Percentiles rank a stretch among this genome's conserved stretches.
Conservation (phyloP, 345 rosid species). For the Xanthoceras sorbifolium region DNA sequence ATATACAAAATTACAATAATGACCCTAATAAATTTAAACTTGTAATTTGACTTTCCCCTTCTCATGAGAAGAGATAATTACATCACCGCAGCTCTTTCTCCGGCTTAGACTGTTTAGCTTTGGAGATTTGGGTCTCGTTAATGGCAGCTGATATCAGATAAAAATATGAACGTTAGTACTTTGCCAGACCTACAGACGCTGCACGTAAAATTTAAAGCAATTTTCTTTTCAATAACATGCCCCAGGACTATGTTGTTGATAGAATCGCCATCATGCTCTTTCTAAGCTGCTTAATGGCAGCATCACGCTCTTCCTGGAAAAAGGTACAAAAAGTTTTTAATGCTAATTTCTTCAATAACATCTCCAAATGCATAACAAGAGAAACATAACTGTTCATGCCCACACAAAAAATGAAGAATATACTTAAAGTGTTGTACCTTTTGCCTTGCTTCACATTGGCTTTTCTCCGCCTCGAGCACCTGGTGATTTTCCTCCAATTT, state of each 20-base stretch:
- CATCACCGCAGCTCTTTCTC: constrained; percentile 88
- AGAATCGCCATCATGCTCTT: constrained; percentile 74
- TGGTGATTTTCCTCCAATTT: constrained; percentile 83
- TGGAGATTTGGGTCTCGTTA: constrained; percentile 60
- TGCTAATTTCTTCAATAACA: not conserved
- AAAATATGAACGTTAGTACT: constrained; percentile 11
- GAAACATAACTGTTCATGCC: not conserved
- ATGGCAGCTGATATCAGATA: constrained; percentile 60
- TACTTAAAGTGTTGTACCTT: constrained; percentile 69
- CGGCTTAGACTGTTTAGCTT: constrained; percentile 41
- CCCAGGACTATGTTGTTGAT: not conserved
- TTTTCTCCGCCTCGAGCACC: constrained; percentile 79
- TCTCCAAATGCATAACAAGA: not conserved
- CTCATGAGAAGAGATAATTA: constrained; percentile 43
- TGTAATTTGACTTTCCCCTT: constrained; percentile 55
- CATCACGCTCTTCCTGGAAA: constrained; percentile 93
- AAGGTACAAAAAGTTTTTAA: not conserved
- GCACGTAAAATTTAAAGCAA: not conserved
- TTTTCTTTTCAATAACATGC: not conserved
- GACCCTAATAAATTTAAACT: too few species aligned
- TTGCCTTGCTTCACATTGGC: constrained; percentile 69
- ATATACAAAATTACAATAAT: too few species aligned
- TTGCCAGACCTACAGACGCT: not conserved
- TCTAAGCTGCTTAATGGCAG: constrained; percentile 86
- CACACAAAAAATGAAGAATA: not conserved